Evolutionary conservation across 176 grass and related monocot genomes (phyloP).

Genomic region (Carex myosuroides): DNA sequence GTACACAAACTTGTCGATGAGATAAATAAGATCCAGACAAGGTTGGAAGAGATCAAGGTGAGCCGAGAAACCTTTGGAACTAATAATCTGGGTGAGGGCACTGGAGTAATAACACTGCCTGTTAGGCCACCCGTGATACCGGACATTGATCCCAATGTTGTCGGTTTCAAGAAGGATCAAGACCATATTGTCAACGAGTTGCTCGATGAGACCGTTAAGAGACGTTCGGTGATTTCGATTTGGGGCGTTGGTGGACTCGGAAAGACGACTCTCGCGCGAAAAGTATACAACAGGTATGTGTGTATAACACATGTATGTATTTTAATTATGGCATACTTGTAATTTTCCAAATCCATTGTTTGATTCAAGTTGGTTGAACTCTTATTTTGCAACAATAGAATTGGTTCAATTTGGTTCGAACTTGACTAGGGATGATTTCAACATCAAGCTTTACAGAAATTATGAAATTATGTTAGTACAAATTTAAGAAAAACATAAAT

Average conservation of each 20-base stretch:
- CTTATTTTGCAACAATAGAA: too few relatives aligned
- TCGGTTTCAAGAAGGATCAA: background rate
- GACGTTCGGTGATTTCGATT: background rate
- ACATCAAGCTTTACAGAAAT: too few relatives aligned
- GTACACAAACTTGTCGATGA: background rate
- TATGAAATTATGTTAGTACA: too few relatives aligned
- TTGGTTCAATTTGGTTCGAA: too few relatives aligned
- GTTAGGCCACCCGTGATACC: background rate
- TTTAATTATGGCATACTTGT: too few relatives aligned
- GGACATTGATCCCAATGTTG: background rate
- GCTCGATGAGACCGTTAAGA: background rate
- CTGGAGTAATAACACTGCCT: background rate
- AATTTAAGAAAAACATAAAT: too few relatives aligned
- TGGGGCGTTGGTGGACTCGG: background rate
- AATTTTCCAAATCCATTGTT: too few relatives aligned
- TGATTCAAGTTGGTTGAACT: too few relatives aligned
- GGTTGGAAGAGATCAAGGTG: too few relatives aligned
- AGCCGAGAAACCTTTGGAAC: background rate
- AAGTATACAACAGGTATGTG: constrained; percentile 8
- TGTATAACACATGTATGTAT: too few relatives aligned
- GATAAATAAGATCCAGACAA: background rate
- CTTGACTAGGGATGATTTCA: too few relatives aligned
- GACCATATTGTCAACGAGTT: background rate
- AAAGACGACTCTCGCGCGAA: background rate
- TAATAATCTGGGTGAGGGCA: background rate